These are phyloP conservation scores for Penicillium coffeae DNA, from an alignment of 495 filamentous ascomycete genomes.

Conservation along the genomic window DNA sequence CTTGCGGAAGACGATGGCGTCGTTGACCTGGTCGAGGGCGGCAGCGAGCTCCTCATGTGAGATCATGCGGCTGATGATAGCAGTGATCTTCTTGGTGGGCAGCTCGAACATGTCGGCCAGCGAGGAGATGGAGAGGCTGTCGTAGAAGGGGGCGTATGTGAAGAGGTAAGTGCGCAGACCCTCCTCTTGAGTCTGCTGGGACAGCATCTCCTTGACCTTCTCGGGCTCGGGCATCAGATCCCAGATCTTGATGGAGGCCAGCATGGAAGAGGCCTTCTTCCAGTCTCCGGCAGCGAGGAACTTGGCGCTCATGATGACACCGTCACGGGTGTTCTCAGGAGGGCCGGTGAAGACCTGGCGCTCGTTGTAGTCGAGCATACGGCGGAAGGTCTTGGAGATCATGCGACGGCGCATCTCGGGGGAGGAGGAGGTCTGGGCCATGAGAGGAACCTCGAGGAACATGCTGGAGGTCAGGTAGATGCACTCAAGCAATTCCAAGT, in stretches of 20 bases:
- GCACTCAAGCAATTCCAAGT: slow-evolving; percentile 95
- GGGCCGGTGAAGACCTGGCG: slow-evolving; percentile 98
- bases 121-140: slow-evolving; percentile 82
- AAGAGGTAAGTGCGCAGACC: slow-evolving; percentile 97
- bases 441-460: slow-evolving; percentile 95
- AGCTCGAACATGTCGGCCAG: slow-evolving; percentile 96
- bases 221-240: slow-evolving; percentile 84
- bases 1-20: slow-evolving; percentile 98
- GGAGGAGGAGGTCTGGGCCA: slow-evolving; percentile 92
- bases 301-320: slow-evolving; percentile 98
- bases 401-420: slow-evolving; percentile 96
- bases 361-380: slow-evolving; percentile 99
- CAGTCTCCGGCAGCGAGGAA: slow-evolving; percentile 94
- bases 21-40: slow-evolving; percentile 95
- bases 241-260: slow-evolving; percentile 99
- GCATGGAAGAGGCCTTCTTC: slow-evolving; percentile 91
- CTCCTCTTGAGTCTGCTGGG: slow-evolving; percentile 97
- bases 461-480: slow-evolving; percentile 98
- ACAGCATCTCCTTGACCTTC: slow-evolving; percentile 93
- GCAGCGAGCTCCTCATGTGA: slow-evolving; percentile 96
- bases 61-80: slow-evolving; percentile 99
- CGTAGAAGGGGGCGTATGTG: slow-evolving; percentile 99
- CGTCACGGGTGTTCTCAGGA: slow-evolving; percentile 96
- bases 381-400: slow-evolving; percentile 99
- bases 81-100: slow-evolving; percentile 77